Evolutionary conservation across 1,284 basidiomycete genomes (phyloP).

Genomic region (Cryptococcus sp.): DNA sequence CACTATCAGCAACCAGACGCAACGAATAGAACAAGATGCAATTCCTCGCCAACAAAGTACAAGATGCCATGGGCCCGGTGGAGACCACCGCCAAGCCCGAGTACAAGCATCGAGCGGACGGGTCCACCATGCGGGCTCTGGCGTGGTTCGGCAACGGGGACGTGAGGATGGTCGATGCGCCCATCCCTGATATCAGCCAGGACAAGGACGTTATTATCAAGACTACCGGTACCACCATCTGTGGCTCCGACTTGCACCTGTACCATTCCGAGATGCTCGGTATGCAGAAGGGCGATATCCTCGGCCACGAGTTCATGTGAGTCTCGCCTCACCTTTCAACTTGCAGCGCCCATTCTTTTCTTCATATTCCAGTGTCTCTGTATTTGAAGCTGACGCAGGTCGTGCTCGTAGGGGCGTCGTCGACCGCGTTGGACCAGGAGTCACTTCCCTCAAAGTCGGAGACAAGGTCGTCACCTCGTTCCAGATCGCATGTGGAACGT

Average conservation of each 20-base stretch:
- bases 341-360: not conserved
- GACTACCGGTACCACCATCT: constrained; percentile 42
- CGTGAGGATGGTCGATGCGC: constrained; percentile 60
- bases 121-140: constrained; percentile 66
- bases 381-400: not conserved
- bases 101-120: constrained; percentile 59
- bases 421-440: constrained; percentile 65
- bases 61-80: constrained; percentile 34
- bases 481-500: constrained; percentile 75
- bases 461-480: constrained; percentile 71
- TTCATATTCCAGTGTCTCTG: not conserved
- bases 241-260: constrained; percentile 69
- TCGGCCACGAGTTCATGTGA: constrained; percentile 73
- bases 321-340: not conserved
- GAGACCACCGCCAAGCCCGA: constrained; percentile 46
- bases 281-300: constrained; percentile 68
- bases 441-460: constrained; percentile 63
- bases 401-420: constrained; percentile 58
- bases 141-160: constrained; percentile 66
- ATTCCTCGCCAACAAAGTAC: constrained; percentile 28
- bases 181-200: constrained; percentile 63
- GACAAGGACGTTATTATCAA: constrained; percentile 51
- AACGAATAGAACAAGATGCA: constrained; percentile 24
- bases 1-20: not conserved
- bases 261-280: constrained; percentile 66